Conservation (phyloP, 2,329 filamentous ascomycete species). For the Trichoderma harzianum region DNA sequence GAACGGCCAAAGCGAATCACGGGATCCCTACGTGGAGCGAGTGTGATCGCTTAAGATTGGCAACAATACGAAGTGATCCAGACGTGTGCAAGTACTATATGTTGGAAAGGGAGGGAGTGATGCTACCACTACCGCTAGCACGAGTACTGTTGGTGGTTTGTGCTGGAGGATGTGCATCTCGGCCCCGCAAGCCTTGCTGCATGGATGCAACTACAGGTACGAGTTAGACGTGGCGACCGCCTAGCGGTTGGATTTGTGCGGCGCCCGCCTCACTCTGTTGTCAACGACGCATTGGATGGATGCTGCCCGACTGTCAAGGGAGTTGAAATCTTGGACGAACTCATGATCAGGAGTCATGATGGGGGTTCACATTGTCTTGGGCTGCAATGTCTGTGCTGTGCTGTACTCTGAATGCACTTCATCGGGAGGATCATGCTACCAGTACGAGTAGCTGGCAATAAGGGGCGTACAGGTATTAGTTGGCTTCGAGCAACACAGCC, state of each 20-base stretch:
- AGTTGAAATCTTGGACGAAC: neutral
- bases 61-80: neutral
- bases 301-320: conserved; percentile 8
- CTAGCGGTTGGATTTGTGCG: conserved; percentile 13
- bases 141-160: neutral
- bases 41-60: neutral
- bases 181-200: conserved; percentile 12
- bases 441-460: neutral
- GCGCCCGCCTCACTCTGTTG: neutral
- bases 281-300: neutral
- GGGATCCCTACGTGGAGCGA: neutral
- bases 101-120: neutral
- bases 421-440: neutral
- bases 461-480: neutral
- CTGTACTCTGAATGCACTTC: neutral
- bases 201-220: conserved; percentile 2
- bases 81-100: neutral
- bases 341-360: neutral
- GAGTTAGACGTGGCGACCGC: conserved; percentile 14
- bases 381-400: neutral
- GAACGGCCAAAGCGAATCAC: neutral
- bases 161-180: neutral
- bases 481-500: neutral
- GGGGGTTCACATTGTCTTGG: neutral
- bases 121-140: neutral